phyloP scores from a whole-genome alignment of 495 filamentous ascomycete species.

The Beverwykella pulmonaria region DNA sequence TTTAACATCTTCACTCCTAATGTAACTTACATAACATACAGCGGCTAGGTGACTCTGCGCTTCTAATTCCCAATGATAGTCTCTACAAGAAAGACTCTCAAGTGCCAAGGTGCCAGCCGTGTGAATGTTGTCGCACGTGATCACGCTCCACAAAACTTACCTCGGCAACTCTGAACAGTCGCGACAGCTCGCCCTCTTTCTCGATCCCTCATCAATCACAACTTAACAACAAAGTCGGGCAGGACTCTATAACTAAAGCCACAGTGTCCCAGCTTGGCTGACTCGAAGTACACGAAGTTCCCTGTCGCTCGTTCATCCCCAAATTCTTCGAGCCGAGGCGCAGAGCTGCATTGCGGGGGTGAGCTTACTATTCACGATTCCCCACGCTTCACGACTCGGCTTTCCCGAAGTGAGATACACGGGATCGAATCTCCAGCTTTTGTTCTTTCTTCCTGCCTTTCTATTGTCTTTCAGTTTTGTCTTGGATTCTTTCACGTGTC shows the following conservation, averaged over 20 bases:
- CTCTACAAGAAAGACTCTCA: background rate
- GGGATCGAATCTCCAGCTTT: too few species aligned
- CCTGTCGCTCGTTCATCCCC: background rate
- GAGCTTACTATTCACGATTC: conserved; percentile 5
- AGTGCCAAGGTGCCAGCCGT: background rate
- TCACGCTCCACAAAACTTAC: conserved; percentile 3
- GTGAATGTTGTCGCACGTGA: conserved; percentile 2
- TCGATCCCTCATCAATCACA: background rate
- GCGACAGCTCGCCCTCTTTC: background rate
- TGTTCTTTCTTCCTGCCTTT: too few species aligned
- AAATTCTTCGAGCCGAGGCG: conserved; percentile 13
- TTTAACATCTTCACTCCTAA: too few species aligned
- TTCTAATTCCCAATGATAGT: too few species aligned
- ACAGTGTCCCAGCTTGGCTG: background rate
- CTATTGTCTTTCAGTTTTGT: too few species aligned
- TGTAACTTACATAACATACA: too few species aligned
- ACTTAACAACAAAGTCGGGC: too few species aligned
- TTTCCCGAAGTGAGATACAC: background rate
- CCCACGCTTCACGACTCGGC: background rate
- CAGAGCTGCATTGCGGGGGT: background rate
- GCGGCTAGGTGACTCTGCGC: too few species aligned
- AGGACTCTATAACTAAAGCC: background rate
- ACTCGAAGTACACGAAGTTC: background rate
- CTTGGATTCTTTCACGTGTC: background rate
- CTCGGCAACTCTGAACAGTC: background rate